Conservation (phyloP, 2,329 filamentous ascomycete species). For the Phaeosphaeria sp. region DNA sequence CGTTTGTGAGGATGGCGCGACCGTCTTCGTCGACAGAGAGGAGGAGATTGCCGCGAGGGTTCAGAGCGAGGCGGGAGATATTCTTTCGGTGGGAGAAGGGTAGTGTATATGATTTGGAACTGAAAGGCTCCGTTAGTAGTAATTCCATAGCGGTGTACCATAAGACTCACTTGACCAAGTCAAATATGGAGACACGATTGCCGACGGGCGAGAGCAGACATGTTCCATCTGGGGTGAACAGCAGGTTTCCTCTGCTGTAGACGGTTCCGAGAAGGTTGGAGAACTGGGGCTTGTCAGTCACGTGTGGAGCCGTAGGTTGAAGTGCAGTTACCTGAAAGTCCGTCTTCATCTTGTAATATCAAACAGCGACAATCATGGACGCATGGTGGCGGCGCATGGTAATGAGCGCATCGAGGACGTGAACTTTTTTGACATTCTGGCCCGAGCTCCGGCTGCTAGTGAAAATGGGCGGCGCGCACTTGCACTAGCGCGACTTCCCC, state of each 20-base stretch:
- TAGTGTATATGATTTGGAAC: conserved; percentile 86
- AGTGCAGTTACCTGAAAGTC: conserved; percentile 81
- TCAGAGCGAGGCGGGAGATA: conserved; percentile 85
- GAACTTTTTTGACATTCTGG: conserved; percentile 45
- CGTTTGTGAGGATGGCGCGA: conserved; percentile 89
- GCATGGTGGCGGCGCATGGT: conserved; percentile 19
- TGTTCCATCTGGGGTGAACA: conserved; percentile 95
- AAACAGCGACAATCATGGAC: conserved; percentile 5
- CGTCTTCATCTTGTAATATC: conserved; percentile 79
- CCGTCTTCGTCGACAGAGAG: conserved; percentile 95
- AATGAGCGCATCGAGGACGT: conserved; percentile 23
- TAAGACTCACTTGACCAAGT: conserved; percentile 83
- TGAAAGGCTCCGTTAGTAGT: conserved; percentile 43
- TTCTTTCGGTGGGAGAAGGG: conserved; percentile 94
- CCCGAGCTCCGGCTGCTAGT: conserved; percentile 27
- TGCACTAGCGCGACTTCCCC: conserved; percentile 42
- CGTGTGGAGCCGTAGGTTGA: not conserved
- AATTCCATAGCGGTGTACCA: not conserved
- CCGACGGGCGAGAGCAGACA: conserved; percentile 95
- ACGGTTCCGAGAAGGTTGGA: conserved; percentile 98
- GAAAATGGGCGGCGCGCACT: conserved; percentile 16
- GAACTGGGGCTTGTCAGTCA: conserved; percentile 70
- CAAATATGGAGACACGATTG: conserved; percentile 94
- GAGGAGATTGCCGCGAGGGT: conserved; percentile 88
- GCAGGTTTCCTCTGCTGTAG: conserved; percentile 95